Base-by-base conservation (phyloP, 2,329 filamentous ascomycete species). In the Atkinsonella hypoxylon region DNA sequence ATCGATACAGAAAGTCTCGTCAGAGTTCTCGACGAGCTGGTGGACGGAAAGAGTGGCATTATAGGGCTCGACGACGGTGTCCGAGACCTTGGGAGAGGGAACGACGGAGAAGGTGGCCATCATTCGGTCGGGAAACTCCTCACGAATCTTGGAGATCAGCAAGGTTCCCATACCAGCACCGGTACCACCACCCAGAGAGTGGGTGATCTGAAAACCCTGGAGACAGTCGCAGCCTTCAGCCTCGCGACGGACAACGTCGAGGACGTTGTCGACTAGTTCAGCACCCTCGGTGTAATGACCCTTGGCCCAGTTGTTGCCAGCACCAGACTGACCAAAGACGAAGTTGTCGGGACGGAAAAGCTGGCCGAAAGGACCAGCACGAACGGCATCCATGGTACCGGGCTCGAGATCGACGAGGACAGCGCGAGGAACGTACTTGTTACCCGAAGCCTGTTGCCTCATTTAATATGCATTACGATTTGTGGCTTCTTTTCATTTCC, bases 231-330 rank as follows among this genome's bases (percentile, higher is more conserved):
- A 97, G 71, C 87, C 89, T 78, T 98, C 93, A 62, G 93, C 91
- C 81, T 98, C 93, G 66, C 93, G 91, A 70, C 93, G 93, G 69
- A 98, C 91, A 60, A 98, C 93, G 70, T 97, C 93, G 63, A 98
- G 83, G 62, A 98, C 93, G 68, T 96, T 82, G 79, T 98, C 93
- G 62, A 98, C 93, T 58, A 97, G 83, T 79, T 98, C 93, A 62
- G 93, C 93, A 83, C 93, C 93, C 79, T 98, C 93, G 59, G 93
- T 98, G 83, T 98, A 98, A 74, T 98, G 93, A 77, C 93, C 93
- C 85, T 97, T 98, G 74, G 93, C 93, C 93, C 93, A 98, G 85
- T 97, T 97, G 89, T 98, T 98, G 77, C 93, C 93, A 72, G 93
- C 93, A 82, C 93, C 91, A 65, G 93, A 97, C 79, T 97, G 93